Conservation (phyloP, 2,329 filamentous ascomycete genomes). For the Chaetothyriales sp. region DNA sequence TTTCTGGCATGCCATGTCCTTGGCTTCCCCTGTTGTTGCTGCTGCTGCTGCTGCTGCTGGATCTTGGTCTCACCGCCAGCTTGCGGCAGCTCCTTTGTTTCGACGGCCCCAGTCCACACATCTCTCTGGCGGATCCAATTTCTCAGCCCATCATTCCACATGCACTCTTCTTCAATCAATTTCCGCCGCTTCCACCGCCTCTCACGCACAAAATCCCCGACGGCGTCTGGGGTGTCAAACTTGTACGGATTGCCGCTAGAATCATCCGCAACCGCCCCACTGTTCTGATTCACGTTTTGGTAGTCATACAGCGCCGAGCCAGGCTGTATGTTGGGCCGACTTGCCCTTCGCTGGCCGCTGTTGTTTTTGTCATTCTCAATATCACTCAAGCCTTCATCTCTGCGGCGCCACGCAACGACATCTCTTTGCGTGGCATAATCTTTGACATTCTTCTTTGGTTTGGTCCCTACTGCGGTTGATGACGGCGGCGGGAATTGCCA, state of each 20-base stretch:
- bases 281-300: background rate
- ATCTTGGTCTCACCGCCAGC: background rate
- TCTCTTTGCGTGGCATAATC: background rate
- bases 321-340: background rate
- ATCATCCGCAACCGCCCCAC: background rate
- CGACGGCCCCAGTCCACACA: conserved; percentile 68
- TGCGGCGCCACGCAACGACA: background rate
- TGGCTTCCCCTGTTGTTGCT: background rate
- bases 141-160: conserved; percentile 70
- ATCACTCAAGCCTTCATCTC: background rate
- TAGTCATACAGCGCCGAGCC: background rate
- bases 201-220: conserved; percentile 30
- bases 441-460: background rate
- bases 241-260: conserved; percentile 22
- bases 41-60: background rate
- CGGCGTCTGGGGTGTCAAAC: conserved; percentile 29
- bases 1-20: background rate
- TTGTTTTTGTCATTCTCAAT: background rate
- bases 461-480: background rate
- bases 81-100: conserved; percentile 9
- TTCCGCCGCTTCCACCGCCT: conserved; percentile 45
- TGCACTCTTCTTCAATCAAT: conserved; percentile 49
- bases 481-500: conserved; percentile 13
- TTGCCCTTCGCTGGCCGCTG: no score
- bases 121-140: conserved; percentile 66